These are phyloP conservation scores for Lentinula lateritia DNA, from an alignment of 768 basidiomycete species.

Conservation along the genomic window DNA sequence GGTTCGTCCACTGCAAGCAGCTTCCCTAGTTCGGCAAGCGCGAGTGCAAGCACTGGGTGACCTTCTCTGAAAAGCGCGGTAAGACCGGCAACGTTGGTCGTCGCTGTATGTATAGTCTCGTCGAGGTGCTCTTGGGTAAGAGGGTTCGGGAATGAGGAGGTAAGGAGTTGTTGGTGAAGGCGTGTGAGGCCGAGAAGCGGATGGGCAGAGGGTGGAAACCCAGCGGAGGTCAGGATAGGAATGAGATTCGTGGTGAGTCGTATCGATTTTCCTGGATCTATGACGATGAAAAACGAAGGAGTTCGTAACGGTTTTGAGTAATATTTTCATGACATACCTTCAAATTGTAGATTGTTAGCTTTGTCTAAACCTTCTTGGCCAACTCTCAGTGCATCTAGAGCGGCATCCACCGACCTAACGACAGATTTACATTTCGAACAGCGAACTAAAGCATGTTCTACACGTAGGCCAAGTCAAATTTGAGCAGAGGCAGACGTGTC, in stretches of 20 bases:
- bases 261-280: slow-evolving; percentile 54
- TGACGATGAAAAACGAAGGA: neutral
- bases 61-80: slow-evolving; percentile 47
- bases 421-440: slow-evolving; percentile 53
- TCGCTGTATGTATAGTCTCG: slow-evolving; percentile 53
- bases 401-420: slow-evolving; percentile 42
- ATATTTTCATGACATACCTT: slow-evolving; percentile 32
- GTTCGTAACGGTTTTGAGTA: neutral
- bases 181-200: slow-evolving; percentile 73
- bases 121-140: slow-evolving; percentile 52
- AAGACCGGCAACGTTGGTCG: slow-evolving; percentile 50
- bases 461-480: neutral
- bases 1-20: slow-evolving; percentile 77
- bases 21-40: slow-evolving; percentile 77
- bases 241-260: slow-evolving; percentile 62
- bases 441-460: slow-evolving; percentile 42
- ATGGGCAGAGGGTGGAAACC: slow-evolving; percentile 61
- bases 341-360: slow-evolving; percentile 55
- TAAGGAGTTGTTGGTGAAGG: slow-evolving; percentile 65
- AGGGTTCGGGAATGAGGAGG: slow-evolving; percentile 38
- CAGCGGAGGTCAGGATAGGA: slow-evolving; percentile 54
- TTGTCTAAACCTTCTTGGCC: slow-evolving; percentile 75
- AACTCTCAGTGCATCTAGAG: slow-evolving; percentile 60
- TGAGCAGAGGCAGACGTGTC: neutral
- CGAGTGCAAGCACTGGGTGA: slow-evolving; percentile 75